A percentile compares a stretch with the other conserved stretches of the same genome.
Conservation (phyloP, 2,329 filamentous ascomycete genomes). For the Aspergillus brunneoviolaceus region DNA sequence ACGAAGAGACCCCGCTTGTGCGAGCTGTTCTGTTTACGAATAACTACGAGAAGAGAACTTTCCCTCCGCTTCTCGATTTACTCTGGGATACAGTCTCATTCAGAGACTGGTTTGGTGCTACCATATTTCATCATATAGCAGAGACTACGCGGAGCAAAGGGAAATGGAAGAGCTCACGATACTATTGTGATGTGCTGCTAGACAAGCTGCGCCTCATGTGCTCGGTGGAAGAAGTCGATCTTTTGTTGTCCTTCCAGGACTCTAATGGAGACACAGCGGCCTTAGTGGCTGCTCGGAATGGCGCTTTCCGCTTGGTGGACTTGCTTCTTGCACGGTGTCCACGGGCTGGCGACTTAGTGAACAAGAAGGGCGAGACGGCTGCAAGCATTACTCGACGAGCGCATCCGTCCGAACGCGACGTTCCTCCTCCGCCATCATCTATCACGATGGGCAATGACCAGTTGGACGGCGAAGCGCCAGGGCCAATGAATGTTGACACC, state of each 20-base stretch:
- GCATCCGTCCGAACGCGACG: slow-evolving; percentile 67
- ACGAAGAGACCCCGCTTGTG: slow-evolving; percentile 88
- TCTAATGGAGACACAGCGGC: slow-evolving; percentile 88
- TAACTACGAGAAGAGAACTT: slow-evolving; percentile 90
- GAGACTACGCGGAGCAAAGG: slow-evolving; percentile 81
- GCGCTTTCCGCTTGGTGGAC: slow-evolving; percentile 72
- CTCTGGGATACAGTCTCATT: slow-evolving; percentile 78
- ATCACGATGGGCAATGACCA: slow-evolving; percentile 42
- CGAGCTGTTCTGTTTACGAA: slow-evolving; percentile 95
- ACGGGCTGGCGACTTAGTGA: slow-evolving; percentile 72
- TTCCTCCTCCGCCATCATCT: slow-evolving; percentile 71
- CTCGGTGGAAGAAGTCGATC: slow-evolving; percentile 72
- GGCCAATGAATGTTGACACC: slow-evolving; percentile 29
- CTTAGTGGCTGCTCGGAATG: slow-evolving; percentile 80
- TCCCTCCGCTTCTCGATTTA: slow-evolving; percentile 79
- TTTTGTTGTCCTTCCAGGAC: slow-evolving; percentile 79
- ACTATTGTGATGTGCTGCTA: slow-evolving; percentile 89
- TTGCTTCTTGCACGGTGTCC: slow-evolving; percentile 73
- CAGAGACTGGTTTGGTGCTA: slow-evolving; percentile 77
- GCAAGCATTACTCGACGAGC: slow-evolving; percentile 75
- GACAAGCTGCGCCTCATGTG: slow-evolving; percentile 80
- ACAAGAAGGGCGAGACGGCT: slow-evolving; percentile 76
- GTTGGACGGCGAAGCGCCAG: slow-evolving; percentile 29
- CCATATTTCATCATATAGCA: slow-evolving; percentile 91
- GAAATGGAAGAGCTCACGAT: slow-evolving; percentile 84